A percentile compares a stretch with the other conserved stretches of the same genome.
Evolutionary conservation across 1,284 basidiomycete species (phyloP).

Genomic region (Ustilago shanxiensis): DNA sequence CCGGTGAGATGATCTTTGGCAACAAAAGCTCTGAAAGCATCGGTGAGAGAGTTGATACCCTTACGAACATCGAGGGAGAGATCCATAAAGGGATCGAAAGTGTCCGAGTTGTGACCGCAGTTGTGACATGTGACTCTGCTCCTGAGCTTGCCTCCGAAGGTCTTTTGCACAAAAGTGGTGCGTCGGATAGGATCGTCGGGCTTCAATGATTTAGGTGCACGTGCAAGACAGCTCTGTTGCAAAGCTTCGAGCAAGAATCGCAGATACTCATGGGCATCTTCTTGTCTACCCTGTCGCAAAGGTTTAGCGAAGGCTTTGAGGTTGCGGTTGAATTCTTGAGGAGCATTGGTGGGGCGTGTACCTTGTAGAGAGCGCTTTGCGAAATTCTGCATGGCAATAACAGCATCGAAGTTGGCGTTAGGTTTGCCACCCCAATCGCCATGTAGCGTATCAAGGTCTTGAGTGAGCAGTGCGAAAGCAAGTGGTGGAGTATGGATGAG

Average conservation of each 20-base stretch:
- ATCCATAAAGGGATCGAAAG: constrained; percentile 94
- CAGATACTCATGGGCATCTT: constrained; percentile 98
- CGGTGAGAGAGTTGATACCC: constrained; percentile 76
- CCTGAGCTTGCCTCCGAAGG: constrained; percentile 91
- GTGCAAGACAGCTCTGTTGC: constrained; percentile 85
- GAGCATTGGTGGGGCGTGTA: constrained; percentile 38
- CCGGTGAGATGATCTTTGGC: constrained; percentile 86
- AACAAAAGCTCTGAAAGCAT: constrained; percentile 86
- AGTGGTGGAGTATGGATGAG: constrained; percentile 93
- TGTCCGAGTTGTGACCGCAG: constrained; percentile 91
- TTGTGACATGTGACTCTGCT: constrained; percentile 90
- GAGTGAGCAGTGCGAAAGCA: constrained; percentile 76
- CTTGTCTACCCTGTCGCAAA: constrained; percentile 89
- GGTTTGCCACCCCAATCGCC: constrained; percentile 54
- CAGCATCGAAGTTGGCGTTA: constrained; percentile 58
- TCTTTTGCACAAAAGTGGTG: constrained; percentile 91
- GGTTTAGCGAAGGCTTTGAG: constrained; percentile 84
- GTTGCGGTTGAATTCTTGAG: constrained; percentile 59
- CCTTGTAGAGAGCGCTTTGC: constrained; percentile 73
- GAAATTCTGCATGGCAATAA: constrained; percentile 73
- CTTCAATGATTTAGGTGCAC: constrained; percentile 77
- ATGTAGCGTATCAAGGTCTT: constrained; percentile 74
- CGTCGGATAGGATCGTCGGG: constrained; percentile 76
- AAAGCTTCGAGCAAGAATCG: constrained; percentile 92
- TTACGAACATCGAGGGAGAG: constrained; percentile 75